phyloP scores from a whole-genome alignment of 2,329 filamentous ascomycete genomes.

The Aureobasidium lini region DNA sequence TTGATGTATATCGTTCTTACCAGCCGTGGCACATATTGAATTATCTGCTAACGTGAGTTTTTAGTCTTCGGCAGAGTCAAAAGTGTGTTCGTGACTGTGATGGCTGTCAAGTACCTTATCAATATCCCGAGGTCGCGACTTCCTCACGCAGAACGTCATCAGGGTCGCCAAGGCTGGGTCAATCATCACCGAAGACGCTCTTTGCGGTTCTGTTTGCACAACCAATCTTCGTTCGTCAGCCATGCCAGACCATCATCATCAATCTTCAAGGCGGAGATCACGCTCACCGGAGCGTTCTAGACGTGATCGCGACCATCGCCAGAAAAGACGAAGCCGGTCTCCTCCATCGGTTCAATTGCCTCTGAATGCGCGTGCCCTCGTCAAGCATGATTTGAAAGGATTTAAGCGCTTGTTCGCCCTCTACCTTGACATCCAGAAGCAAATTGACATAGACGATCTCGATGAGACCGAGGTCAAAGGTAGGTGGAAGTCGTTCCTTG shows the following conservation, averaged over 20 bases:
- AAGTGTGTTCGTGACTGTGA: too few relatives aligned
- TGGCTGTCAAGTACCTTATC: neutral
- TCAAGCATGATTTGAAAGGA: conserved; percentile 57
- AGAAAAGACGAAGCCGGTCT: conserved; percentile 11
- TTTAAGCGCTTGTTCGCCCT: conserved; percentile 70
- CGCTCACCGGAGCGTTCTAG: neutral
- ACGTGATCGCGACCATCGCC: conserved; percentile 1
- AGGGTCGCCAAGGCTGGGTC: neutral
- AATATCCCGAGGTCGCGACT: neutral
- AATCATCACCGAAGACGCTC: neutral
- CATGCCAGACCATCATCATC: conserved; percentile 8
- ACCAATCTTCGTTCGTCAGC: neutral
- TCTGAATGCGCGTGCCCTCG: conserved; percentile 56
- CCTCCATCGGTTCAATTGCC: conserved; percentile 43
- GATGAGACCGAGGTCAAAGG: conserved; percentile 69
- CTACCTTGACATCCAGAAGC: conserved; percentile 85
- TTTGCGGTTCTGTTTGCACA: neutral
- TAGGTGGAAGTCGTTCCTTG: conserved; percentile 87
- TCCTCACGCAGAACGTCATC: neutral
- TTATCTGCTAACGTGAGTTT: too few relatives aligned
- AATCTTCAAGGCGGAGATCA: conserved; percentile 4
- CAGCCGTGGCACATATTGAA: too few relatives aligned
- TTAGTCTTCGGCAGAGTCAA: too few relatives aligned
- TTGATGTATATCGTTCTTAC: too few relatives aligned
- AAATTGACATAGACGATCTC: conserved; percentile 59